Evolutionary conservation across 768 basidiomycete genomes (phyloP), one percentile per base, ranked within the genome.

Genomic region (Tricholoma sp.): DNA sequence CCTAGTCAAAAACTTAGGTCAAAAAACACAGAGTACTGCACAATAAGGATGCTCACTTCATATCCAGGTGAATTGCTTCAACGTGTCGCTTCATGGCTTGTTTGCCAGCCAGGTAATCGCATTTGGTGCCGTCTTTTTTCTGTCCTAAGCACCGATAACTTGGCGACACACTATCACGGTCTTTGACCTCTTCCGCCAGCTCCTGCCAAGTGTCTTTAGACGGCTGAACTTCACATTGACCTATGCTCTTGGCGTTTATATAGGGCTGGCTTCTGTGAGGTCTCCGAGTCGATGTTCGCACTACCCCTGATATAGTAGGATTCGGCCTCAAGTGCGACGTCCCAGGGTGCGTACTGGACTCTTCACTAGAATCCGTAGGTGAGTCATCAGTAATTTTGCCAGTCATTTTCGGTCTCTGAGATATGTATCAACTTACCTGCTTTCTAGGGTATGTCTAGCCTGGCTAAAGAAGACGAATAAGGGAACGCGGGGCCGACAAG

Each of bases 61-160:
- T 61, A 36, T 53, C 52, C 57, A 66, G 57, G 41, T 66, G 65
- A 33, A 57, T 62, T n/a, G 61, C 59, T 57, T 66, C 63, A n/a
- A 66, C 42, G 39, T 66, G 65, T 28, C 65, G 60, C 36, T 64
- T 66, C 57, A 63, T 62, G 2, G 65, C 63, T 34, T 66, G 65
- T 41, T 66, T 66, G 48, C 60, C 57, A n/a, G n/a, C 60, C 33
- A 50, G n/a, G 45, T 66, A 66, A 32, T 31, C 24, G 41, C 65
- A 66, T 13, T 10, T 3, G 18, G 7, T 6, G 34, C 3, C 41
- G 28, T 10, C 29, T 3, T 45, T 53, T 34, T 60, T 59, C 8
- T 15, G 33, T 55, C 63, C 61, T 7, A 41, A 41, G 24, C 63
- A 64, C 31, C 52, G 53, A 44, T 61, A 64, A 24, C 52, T 24